These are phyloP conservation scores for Oryza nivara DNA, from an alignment of 176 grass and related monocot species.

Conservation along the genomic window DNA sequence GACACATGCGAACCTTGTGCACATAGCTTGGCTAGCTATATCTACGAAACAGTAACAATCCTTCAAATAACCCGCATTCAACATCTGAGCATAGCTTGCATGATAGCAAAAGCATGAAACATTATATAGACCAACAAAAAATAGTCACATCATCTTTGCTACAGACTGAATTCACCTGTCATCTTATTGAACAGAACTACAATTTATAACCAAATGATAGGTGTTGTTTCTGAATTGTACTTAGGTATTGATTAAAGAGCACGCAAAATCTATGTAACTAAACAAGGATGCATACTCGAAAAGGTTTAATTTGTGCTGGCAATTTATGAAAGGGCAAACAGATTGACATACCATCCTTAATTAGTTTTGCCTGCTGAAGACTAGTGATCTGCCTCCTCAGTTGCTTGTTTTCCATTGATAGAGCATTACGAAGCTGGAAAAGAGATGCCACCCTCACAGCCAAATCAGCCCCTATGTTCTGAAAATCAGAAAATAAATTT, in stretches of 20 bases:
- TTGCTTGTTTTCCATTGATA: conserved; percentile 89
- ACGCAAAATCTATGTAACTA: background rate
- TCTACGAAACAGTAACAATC: conserved; percentile 22
- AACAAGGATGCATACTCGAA: conserved; percentile 21
- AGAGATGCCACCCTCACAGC: conserved; percentile 73
- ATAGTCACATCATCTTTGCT: background rate
- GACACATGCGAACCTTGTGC: background rate
- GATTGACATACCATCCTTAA: conserved; percentile 75
- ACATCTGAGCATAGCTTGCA: conserved; percentile 11
- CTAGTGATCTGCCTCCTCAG: conserved; percentile 65
- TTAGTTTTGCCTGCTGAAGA: conserved; percentile 78
- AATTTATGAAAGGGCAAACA: conserved; percentile 3
- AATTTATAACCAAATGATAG: background rate
- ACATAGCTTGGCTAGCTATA: background rate
- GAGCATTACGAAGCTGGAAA: conserved; percentile 76
- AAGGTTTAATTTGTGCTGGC: background rate
- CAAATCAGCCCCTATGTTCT: conserved; percentile 88
- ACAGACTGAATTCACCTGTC: background rate
- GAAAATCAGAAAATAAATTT: conserved; percentile 36
- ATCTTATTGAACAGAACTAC: background rate
- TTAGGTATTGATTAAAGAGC: conserved; percentile 2
- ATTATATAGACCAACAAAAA: background rate
- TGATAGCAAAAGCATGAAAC: conserved; percentile 13
- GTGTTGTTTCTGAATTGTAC: background rate
- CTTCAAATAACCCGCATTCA: conserved; percentile 17